phyloP scores from a whole-genome alignment of 495 filamentous ascomycete genomes.

The Acidiella bohemica region DNA sequence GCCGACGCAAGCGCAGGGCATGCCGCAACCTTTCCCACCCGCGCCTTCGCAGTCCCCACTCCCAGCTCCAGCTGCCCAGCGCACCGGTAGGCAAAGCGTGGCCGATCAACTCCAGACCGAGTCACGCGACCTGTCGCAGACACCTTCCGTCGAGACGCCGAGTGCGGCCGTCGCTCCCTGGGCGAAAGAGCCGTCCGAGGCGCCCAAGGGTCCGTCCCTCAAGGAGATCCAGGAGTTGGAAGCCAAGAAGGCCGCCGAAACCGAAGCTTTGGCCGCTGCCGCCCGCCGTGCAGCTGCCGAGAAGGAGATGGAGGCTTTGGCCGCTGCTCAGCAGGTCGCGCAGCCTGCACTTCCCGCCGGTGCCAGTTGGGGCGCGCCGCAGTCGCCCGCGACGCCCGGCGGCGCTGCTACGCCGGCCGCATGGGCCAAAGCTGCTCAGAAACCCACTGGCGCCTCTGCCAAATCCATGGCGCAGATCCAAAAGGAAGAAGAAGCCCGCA shows the following conservation, averaged over 20 bases:
- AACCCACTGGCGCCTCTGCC: constrained; percentile 33
- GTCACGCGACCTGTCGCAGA: constrained; percentile 61
- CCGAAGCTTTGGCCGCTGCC: constrained; percentile 69
- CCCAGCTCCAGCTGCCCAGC: constrained; percentile 74
- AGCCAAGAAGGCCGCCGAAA: constrained; percentile 82
- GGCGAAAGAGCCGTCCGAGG: constrained; percentile 71
- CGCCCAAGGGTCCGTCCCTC: constrained; percentile 76
- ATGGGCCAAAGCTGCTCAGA: constrained; percentile 59
- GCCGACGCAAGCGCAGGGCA: constrained; percentile 40
- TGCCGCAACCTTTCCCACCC: constrained; percentile 71
- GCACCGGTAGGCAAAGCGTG: constrained; percentile 59
- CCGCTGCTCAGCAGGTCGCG: constrained; percentile 34
- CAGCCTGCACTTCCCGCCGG: constrained; percentile 72
- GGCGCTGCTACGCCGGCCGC: constrained; percentile 39
- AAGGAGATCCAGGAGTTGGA: constrained; percentile 96
- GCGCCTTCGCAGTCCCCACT: constrained; percentile 63
- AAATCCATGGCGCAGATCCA: constrained; percentile 95
- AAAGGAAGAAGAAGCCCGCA: constrained; percentile 85
- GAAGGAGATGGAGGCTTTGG: constrained; percentile 66
- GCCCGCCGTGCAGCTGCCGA: constrained; percentile 65
- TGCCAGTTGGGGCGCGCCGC: constrained; percentile 71
- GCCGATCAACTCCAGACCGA: constrained; percentile 65
- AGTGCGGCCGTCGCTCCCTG: constrained; percentile 64
- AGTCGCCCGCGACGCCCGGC: constrained; percentile 47
- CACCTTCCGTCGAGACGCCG: constrained; percentile 38